A percentile compares a stretch with the other conserved stretches of the same genome.
phyloP scores from a whole-genome alignment of 1,284 basidiomycete species.

The Rhodotorula sp. region DNA sequence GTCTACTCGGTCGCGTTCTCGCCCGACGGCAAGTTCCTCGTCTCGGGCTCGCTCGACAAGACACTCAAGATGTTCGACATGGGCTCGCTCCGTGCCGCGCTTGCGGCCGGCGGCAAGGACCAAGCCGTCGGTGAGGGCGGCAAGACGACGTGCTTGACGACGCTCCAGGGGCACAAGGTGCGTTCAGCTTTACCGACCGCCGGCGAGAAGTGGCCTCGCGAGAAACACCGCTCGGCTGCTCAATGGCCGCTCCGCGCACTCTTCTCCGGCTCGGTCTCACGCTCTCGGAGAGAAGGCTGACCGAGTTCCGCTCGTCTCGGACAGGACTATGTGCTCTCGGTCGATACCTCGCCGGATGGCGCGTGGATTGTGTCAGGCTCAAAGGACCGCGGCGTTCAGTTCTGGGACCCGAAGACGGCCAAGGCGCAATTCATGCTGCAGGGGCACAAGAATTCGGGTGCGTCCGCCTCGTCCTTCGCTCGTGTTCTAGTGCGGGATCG shows the following conservation, averaged over 20 bases:
- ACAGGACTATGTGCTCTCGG: slow-evolving; percentile 74
- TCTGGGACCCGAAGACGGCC: slow-evolving; percentile 77
- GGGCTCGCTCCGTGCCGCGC: slow-evolving; percentile 53
- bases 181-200: slow-evolving; percentile 31
- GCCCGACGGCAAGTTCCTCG: slow-evolving; percentile 72
- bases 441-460: slow-evolving; percentile 83
- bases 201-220: too few species aligned
- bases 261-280: not conserved
- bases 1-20: slow-evolving; percentile 85
- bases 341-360: slow-evolving; percentile 79
- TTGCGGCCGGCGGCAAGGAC: slow-evolving; percentile 46
- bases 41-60: slow-evolving; percentile 82
- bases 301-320: not conserved
- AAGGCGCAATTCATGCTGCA: slow-evolving; percentile 80
- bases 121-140: slow-evolving; percentile 34
- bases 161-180: slow-evolving; percentile 82
- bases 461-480: slow-evolving; percentile 36
- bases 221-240: too few species aligned
- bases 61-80: slow-evolving; percentile 87
- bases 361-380: slow-evolving; percentile 87
- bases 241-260: too few species aligned
- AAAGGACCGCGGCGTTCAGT: slow-evolving; percentile 84
- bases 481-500: not conserved
- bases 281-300: not conserved
- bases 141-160: slow-evolving; percentile 66